Base-by-base conservation (phyloP, 768 basidiomycete species). In the Podaxis mareebaensis region DNA sequence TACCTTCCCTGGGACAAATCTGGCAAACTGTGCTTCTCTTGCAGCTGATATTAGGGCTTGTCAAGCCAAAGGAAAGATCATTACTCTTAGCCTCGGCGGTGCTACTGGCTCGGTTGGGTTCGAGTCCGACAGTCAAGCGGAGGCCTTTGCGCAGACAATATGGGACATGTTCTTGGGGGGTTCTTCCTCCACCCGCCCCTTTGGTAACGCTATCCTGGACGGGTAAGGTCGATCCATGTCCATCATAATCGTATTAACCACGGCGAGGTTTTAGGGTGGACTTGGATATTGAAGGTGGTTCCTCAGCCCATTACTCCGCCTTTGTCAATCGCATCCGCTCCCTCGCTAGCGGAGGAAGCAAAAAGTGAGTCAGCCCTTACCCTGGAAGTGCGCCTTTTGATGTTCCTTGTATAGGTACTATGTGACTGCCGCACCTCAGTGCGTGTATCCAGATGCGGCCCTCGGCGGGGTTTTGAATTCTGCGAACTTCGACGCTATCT, bases 201-300 rank as follows among this genome's bases (percentile, higher is more conserved):
- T 92, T 67, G 91, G 91, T 26, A 73, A 67, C 64, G 91, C 89
- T 2, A 80, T 91, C 55, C 78, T 92, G 26, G 90, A 92, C 67
- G 91, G 91, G 89, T 90, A 63, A 64, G 33, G 75, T 52, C 30
- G 24, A 56, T 60, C 22, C 20, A 39, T 24, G 33, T 11, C 22
- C 24, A 12, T 26, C 24, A 28, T 33, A 7, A 58, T 11, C 15
- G 36, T 24, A 17, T 61, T 49, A 40, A 53, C 30, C 58, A 11
- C 58, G 44, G 44, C 20, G 44, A 17, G 44, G 24, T 49, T 64
- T 3, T 59, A 86, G 84, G 30, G 74, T 91, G 65, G 90, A 92
- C 71, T 78, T 92, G 36, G 90, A 91, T 70, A 89, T 92, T 65
- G 90, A 92, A 73, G 83, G 85, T n/a, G 90, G 90, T 17, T 72